Evolutionary conservation across 805 yeast genomes (phyloP).

Genomic region (Candida ascalaphidarum): DNA sequence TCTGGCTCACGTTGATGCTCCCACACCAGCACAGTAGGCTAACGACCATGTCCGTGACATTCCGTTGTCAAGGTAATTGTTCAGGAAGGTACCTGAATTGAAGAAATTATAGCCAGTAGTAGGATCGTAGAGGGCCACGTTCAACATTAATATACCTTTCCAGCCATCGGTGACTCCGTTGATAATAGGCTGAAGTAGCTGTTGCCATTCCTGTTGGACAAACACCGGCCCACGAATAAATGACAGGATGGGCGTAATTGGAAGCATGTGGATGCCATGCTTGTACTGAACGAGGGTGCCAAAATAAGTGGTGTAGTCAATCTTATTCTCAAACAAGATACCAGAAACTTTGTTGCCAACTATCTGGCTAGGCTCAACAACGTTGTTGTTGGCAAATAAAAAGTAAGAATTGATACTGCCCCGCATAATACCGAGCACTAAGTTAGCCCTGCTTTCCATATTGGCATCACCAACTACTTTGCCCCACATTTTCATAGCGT

Average conservation of each 20-base stretch:
- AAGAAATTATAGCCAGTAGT: conserved; percentile 6
- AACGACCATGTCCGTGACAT: conserved; percentile 1
- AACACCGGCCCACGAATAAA: conserved; percentile 44
- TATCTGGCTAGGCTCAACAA: conserved; percentile 41
- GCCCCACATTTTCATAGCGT: conserved; percentile 68
- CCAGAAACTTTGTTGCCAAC: conserved; percentile 58
- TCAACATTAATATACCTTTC: conserved; percentile 4
- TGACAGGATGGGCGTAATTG: conserved; percentile 55
- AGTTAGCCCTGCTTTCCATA: conserved; percentile 46
- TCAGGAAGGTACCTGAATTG: neutral
- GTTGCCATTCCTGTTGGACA: conserved; percentile 6
- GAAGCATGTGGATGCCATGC: conserved; percentile 76
- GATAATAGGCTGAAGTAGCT: neutral
- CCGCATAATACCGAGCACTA: conserved; percentile 50
- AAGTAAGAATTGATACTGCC: conserved; percentile 50
- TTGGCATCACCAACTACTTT: conserved; percentile 41
- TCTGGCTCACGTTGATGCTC: no score
- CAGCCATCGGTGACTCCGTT: conserved; percentile 1
- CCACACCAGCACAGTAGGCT: conserved; percentile 2
- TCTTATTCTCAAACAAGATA: conserved; percentile 62
- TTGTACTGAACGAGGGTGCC: conserved; percentile 54
- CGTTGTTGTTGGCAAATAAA: conserved; percentile 34
- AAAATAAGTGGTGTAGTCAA: conserved; percentile 67
- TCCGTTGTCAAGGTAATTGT: conserved; percentile 2
- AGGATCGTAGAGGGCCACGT: conserved; percentile 11